Percentiles rank a stretch among this genome's conserved stretches.
These are phyloP conservation scores for Monosporascus sp. DNA, from an alignment of 2,329 filamentous ascomycete genomes.

Conservation along the genomic window DNA sequence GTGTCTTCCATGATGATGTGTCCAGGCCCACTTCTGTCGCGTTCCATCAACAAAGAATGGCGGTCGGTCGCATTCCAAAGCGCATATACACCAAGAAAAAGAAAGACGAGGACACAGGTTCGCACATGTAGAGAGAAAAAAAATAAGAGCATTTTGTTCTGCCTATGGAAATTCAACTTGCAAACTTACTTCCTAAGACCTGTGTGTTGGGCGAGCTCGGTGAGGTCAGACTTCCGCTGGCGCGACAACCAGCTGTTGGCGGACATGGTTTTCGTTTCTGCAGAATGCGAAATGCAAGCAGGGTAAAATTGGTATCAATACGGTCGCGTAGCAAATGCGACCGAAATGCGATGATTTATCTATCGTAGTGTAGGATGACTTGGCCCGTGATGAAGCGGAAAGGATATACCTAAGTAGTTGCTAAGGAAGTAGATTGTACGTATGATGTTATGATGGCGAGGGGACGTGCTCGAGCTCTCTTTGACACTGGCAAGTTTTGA, in stretches of 20 bases:
- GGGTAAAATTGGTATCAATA: conserved; percentile 16
- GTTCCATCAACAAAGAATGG: neutral
- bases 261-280: conserved; percentile 50
- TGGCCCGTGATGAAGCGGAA: conserved; percentile 17
- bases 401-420: neutral
- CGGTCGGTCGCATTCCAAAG: conserved; percentile 10
- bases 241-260: conserved; percentile 69
- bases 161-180: neutral
- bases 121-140: conserved; percentile 1
- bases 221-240: conserved; percentile 78
- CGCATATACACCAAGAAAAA: too few relatives aligned
- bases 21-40: neutral
- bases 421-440: neutral
- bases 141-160: neutral
- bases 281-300: conserved; percentile 4
- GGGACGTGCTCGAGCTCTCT: neutral
- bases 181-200: conserved; percentile 67
- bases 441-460: neutral
- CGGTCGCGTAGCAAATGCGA: conserved; percentile 30
- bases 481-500: too few relatives aligned
- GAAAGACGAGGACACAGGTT: neutral
- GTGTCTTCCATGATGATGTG: conserved; percentile 12
- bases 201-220: conserved; percentile 66
- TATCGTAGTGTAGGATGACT: conserved; percentile 9
- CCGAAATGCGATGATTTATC: conserved; percentile 22